Conservation (phyloP, 2,329 filamentous ascomycete genomes). For the Geosmithia flava region DNA sequence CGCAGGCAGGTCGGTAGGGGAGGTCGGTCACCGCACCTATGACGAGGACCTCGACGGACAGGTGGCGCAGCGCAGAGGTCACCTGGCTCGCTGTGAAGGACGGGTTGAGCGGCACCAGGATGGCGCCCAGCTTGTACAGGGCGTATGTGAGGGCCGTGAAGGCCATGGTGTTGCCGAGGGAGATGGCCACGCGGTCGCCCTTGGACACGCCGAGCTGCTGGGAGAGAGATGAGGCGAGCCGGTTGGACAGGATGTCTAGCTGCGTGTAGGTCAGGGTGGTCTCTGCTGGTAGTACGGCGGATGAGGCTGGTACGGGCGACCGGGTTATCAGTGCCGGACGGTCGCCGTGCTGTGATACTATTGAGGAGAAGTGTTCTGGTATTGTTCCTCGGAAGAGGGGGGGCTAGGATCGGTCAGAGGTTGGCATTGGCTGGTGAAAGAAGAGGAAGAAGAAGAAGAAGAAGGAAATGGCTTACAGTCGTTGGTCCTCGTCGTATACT, state of each 20-base stretch:
- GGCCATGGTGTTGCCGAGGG: conserved; percentile 73
- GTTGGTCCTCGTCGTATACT: conserved; percentile 7
- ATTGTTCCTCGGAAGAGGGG: conserved; percentile 56
- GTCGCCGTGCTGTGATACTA: conserved; percentile 55
- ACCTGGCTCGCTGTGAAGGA: conserved; percentile 76
- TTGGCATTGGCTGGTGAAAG: too few relatives aligned
- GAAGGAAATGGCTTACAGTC: neutral
- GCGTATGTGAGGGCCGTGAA: conserved; percentile 81
- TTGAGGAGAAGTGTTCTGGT: conserved; percentile 55
- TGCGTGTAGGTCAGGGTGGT: conserved; percentile 59
- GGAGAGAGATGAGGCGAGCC: conserved; percentile 57
- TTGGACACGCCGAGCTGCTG: conserved; percentile 62
- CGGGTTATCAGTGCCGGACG: conserved; percentile 44
- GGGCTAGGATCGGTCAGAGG: conserved; percentile 32
- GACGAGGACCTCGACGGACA: conserved; percentile 62
- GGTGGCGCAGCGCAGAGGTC: conserved; percentile 62
- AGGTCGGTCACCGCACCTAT: conserved; percentile 83
- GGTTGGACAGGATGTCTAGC: conserved; percentile 66
- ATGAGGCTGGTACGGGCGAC: conserved; percentile 28
- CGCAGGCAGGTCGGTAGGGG: conserved; percentile 46
- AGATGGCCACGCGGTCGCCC: conserved; percentile 76
- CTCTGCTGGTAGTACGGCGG: conserved; percentile 40
- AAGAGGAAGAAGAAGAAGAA: too few relatives aligned
- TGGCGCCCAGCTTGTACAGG: conserved; percentile 84
- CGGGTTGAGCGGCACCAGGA: conserved; percentile 88